Percentiles rank a stretch among this genome's conserved stretches.
These are phyloP conservation scores for Glutinoglossum americanum DNA, from an alignment of 495 filamentous ascomycete genomes.

Conservation along the genomic window DNA sequence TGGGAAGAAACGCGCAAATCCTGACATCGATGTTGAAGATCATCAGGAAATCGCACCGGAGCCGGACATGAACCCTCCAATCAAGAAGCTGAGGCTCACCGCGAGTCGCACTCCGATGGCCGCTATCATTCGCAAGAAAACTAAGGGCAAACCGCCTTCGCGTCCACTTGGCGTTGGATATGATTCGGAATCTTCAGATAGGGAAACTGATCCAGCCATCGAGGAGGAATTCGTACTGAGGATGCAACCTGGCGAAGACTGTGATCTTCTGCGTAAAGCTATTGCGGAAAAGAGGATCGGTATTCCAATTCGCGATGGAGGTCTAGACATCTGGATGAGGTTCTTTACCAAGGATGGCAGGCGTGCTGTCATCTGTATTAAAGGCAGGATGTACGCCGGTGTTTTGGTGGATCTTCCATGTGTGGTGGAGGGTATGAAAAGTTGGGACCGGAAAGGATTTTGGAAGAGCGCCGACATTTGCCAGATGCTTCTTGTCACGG, in stretches of 20 bases:
- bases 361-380: slow-evolving; percentile 46
- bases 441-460: slow-evolving; percentile 77
- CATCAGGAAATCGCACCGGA: background rate
- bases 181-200: slow-evolving; percentile 88
- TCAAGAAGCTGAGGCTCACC: slow-evolving; percentile 26
- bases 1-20: slow-evolving; percentile 13
- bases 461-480: slow-evolving; percentile 88
- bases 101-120: slow-evolving; percentile 13
- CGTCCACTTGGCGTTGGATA: slow-evolving; percentile 66
- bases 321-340: slow-evolving; percentile 52
- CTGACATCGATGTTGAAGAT: slow-evolving; percentile 7
- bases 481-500: slow-evolving; percentile 80
- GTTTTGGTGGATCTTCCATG: slow-evolving; percentile 72
- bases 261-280: slow-evolving; percentile 52
- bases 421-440: slow-evolving; percentile 89
- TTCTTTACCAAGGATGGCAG: slow-evolving; percentile 58
- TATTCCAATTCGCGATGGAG: slow-evolving; percentile 31
- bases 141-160: slow-evolving; percentile 37
- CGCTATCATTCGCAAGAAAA: slow-evolving; percentile 30
- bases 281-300: slow-evolving; percentile 57
- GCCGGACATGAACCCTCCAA: slow-evolving; percentile 9
- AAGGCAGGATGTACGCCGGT: slow-evolving; percentile 54
- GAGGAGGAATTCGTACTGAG: slow-evolving; percentile 78
- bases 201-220: slow-evolving; percentile 64
- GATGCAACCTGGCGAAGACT: slow-evolving; percentile 67